Conservation (phyloP, 2,329 filamentous ascomycete species). For the Tolypocladium nubicola region DNA sequence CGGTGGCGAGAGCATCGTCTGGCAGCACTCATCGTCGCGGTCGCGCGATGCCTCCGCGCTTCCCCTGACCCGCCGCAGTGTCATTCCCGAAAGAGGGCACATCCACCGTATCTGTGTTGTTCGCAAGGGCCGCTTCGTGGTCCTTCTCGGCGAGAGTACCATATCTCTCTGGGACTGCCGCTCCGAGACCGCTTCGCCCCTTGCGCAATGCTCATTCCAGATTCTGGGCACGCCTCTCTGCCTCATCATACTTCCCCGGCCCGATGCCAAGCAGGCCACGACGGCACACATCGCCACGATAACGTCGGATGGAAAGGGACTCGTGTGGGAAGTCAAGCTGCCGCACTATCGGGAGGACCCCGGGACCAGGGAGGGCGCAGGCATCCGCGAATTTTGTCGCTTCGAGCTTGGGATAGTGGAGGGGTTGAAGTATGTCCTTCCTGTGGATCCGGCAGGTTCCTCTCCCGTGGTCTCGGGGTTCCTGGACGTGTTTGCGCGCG, state of each 20-base stretch:
- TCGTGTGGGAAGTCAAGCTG: conserved; percentile 69
- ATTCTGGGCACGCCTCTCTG: conserved; percentile 65
- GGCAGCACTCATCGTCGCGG: conserved; percentile 46
- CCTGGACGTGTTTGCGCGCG: conserved; percentile 74
- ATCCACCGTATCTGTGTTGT: conserved; percentile 75
- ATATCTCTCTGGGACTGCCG: conserved; percentile 76
- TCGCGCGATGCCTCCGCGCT: conserved; percentile 26
- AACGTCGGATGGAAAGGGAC: conserved; percentile 64
- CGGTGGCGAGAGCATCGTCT: conserved; percentile 70
- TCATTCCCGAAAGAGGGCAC: conserved; percentile 55
- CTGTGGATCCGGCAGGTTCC: conserved; percentile 78
- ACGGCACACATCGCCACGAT: conserved; percentile 70
- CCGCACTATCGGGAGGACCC: conserved; percentile 32
- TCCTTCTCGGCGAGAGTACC: conserved; percentile 64
- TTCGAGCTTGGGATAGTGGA: conserved; percentile 55
- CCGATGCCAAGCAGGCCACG: conserved; percentile 43
- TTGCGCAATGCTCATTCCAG: conserved; percentile 41
- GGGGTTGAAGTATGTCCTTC: conserved; percentile 58
- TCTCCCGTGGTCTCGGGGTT: conserved; percentile 63
- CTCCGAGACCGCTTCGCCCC: conserved; percentile 41
- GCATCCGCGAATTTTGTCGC: conserved; percentile 54
- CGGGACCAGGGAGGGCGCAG: conserved; percentile 10
- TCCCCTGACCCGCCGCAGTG: conserved; percentile 53
- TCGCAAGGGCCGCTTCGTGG: conserved; percentile 64
- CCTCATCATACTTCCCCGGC: conserved; percentile 60